phyloP scores from a whole-genome alignment of 148 eudicot species.

The Bassia scoparia region DNA sequence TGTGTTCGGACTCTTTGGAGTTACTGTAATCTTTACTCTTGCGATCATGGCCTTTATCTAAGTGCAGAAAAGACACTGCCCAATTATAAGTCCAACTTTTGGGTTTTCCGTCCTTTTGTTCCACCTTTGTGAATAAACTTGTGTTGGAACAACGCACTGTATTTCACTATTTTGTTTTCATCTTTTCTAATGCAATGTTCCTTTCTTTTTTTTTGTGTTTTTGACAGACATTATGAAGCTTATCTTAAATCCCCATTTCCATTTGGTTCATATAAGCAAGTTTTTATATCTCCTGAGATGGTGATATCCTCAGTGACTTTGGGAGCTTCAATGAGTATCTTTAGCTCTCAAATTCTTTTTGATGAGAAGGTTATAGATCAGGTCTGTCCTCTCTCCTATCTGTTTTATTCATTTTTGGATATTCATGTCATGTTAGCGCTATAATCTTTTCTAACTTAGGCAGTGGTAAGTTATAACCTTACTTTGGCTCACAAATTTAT shows the following conservation, averaged over 20 bases:
- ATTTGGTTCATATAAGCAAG: conserved; percentile 92
- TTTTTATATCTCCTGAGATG: conserved; percentile 87
- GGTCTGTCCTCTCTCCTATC: conserved; percentile 35
- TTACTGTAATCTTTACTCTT: neutral
- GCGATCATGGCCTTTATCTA: neutral
- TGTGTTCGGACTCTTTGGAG: neutral
- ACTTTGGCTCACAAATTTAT: neutral
- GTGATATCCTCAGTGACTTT: conserved; percentile 62
- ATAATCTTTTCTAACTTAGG: neutral
- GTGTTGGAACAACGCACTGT: neutral
- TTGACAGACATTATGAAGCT: conserved; percentile 78
- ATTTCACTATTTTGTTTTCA: neutral
- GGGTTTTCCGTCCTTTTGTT: conserved; percentile 14
- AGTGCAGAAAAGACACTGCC: neutral
- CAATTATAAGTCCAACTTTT: too few species aligned
- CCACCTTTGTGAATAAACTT: conserved; percentile 2
- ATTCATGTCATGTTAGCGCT: neutral
- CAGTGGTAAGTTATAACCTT: neutral
- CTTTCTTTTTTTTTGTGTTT: conserved; percentile 7
- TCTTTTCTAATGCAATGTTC: neutral
- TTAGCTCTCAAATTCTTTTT: conserved; percentile 74
- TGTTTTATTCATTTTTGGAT: neutral
- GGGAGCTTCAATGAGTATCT: conserved; percentile 83
- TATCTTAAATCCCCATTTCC: conserved; percentile 79
- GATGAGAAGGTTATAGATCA: conserved; percentile 94